These are phyloP conservation scores for Puccinia coronata DNA, from an alignment of 1,284 basidiomycete genomes.

Conservation along the genomic window DNA sequence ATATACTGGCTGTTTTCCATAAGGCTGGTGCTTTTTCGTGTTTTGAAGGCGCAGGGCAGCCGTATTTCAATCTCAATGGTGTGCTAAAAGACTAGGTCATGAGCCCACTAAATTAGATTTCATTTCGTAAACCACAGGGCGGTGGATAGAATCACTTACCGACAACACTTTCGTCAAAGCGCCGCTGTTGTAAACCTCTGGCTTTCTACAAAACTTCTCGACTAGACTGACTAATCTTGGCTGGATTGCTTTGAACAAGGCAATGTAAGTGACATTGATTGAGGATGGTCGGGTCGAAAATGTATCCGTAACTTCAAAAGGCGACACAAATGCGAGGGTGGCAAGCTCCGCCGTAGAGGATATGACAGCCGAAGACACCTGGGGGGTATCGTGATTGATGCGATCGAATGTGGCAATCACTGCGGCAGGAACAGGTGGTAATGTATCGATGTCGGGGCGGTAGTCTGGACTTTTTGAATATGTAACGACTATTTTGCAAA, in stretches of 20 bases:
- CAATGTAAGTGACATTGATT: constrained; percentile 80
- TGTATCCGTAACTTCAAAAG: constrained; percentile 65
- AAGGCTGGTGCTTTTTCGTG: constrained; percentile 79
- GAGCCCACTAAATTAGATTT: background rate
- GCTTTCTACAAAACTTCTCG: constrained; percentile 65
- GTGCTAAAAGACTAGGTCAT: constrained; percentile 73
- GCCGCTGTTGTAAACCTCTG: constrained; percentile 73
- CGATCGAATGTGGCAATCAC: constrained; percentile 70
- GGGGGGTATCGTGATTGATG: constrained; percentile 68
- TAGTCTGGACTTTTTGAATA: constrained; percentile 82
- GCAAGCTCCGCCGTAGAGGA: constrained; percentile 80
- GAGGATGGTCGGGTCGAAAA: constrained; percentile 58
- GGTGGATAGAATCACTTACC: constrained; percentile 62
- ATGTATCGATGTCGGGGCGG: constrained; percentile 76
- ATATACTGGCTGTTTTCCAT: constrained; percentile 75
- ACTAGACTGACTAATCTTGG: constrained; percentile 72
- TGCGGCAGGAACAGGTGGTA: constrained; percentile 75
- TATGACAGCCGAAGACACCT: constrained; percentile 72
- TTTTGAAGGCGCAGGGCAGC: constrained; percentile 82
- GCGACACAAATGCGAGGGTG: constrained; percentile 78
- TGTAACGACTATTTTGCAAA: constrained; percentile 77
- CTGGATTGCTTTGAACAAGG: constrained; percentile 81
- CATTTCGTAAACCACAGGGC: background rate
- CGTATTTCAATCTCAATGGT: constrained; percentile 90
- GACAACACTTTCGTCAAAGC: constrained; percentile 79